These are phyloP conservation scores for Calonectria pteridis DNA, from an alignment of 2,329 filamentous ascomycete genomes.

Conservation along the genomic window DNA sequence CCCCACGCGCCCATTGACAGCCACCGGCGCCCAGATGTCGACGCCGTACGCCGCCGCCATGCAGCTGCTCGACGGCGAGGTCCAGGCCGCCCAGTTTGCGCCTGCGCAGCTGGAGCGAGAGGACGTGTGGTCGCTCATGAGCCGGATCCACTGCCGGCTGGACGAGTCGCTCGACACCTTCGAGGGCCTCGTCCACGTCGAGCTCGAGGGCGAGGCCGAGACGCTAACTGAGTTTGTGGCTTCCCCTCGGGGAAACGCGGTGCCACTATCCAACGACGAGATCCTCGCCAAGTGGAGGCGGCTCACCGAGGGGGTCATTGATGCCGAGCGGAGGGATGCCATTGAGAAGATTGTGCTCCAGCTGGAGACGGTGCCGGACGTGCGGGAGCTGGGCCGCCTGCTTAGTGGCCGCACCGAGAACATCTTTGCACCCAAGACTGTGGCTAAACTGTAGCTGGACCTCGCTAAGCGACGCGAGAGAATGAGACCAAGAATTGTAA, in stretches of 20 bases:
- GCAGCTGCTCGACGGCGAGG: constrained; percentile 9
- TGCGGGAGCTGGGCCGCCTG: not conserved
- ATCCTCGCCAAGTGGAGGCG: not conserved
- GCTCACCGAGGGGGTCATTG: not conserved
- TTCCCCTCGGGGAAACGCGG: not conserved
- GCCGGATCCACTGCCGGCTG: not conserved
- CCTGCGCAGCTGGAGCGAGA: not conserved
- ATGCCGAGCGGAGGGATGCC: not conserved
- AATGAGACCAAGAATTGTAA: not conserved
- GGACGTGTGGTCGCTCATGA: constrained; percentile 3
- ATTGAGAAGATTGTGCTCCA: constrained; percentile 4
- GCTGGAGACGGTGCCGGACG: constrained; percentile 8
- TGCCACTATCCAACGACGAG: not conserved
- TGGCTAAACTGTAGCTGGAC: not conserved
- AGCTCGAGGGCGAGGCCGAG: not conserved
- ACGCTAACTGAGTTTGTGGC: not conserved
- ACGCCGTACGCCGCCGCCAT: not conserved
- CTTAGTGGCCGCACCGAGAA: not conserved
- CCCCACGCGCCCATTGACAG: not conserved
- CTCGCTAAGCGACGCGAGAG: not conserved
- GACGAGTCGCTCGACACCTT: not conserved
- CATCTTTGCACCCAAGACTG: not conserved
- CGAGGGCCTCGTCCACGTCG: not conserved
- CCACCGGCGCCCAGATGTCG: not conserved
- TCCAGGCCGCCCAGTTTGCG: constrained; percentile 9